phyloP scores from a whole-genome alignment of 164 flowering plant genomes.

The Pachysandra terminalis region DNA sequence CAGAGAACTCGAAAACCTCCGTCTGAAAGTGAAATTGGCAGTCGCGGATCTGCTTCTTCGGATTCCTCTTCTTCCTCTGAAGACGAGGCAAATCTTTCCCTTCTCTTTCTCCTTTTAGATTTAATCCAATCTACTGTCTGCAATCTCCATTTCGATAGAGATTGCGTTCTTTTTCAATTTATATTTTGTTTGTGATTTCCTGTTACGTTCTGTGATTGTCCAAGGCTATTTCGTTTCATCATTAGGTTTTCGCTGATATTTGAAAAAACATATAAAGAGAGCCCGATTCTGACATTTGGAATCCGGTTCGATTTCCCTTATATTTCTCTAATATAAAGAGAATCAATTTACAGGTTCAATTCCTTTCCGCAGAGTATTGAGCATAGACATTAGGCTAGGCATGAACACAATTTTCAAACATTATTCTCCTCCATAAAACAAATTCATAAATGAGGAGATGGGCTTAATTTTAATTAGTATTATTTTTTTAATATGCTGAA shows the following conservation, averaged over 20 bases:
- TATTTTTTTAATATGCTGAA: too few species aligned
- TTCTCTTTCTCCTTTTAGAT: background rate
- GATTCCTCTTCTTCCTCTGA: background rate
- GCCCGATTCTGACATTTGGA: background rate
- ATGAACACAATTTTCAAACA: background rate
- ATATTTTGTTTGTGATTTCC: background rate
- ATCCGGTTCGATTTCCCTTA: background rate
- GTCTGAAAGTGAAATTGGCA: background rate
- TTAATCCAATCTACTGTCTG: background rate
- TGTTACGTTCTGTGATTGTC: background rate
- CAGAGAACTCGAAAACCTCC: background rate
- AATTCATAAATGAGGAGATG: too few species aligned
- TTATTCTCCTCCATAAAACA: too few species aligned
- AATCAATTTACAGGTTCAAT: too few species aligned
- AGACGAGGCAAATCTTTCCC: slow-evolving; percentile 1
- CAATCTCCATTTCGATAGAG: background rate
- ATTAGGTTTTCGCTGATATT: background rate
- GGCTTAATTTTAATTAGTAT: background rate
- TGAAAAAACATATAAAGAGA: too few species aligned
- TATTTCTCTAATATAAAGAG: background rate
- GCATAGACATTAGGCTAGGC: too few species aligned
- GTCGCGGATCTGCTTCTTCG: background rate
- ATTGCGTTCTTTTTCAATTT: background rate
- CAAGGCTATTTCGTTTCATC: background rate
- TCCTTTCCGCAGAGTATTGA: background rate